Percentiles rank a stretch among this genome's conserved stretches.
These are phyloP conservation scores for Fremontodendron californicum DNA, from an alignment of 345 rosid species.

Conservation along the genomic window DNA sequence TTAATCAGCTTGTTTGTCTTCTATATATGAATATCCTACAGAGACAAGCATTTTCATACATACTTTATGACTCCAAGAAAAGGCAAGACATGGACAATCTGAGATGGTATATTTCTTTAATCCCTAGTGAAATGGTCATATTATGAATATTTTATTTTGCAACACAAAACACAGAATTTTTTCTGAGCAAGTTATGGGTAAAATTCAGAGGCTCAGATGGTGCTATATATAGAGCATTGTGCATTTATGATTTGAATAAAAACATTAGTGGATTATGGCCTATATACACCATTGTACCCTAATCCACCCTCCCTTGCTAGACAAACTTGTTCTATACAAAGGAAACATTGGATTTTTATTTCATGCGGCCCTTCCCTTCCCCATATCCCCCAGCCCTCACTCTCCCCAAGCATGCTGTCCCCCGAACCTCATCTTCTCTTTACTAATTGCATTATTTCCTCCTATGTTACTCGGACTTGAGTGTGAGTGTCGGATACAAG, in stretches of 20 bases:
- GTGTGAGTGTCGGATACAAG: no score
- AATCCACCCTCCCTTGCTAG: constrained; percentile 43
- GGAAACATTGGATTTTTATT: constrained; percentile 51
- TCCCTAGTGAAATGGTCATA: constrained; percentile 22
- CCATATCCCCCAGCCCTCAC: constrained; percentile 18
- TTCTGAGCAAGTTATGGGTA: constrained; percentile 48
- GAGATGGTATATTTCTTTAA: constrained; percentile 39
- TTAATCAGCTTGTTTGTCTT: background rate
- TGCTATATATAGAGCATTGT: constrained; percentile 33
- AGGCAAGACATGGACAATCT: constrained; percentile 33
- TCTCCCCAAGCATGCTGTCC: constrained; percentile 30
- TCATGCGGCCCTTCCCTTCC: constrained; percentile 34
- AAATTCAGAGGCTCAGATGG: constrained; percentile 29
- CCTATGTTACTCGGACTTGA: no score
- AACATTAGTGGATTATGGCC: constrained; percentile 52
- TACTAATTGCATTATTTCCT: background rate
- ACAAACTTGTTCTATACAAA: constrained; percentile 47
- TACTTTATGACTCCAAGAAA: background rate
- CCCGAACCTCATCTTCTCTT: constrained; percentile 7
- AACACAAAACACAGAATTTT: constrained; percentile 11
- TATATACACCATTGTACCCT: constrained; percentile 40
- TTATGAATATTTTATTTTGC: background rate
- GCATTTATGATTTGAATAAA: constrained; percentile 55
- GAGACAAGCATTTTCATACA: constrained; percentile 33
- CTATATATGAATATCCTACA: background rate